These are phyloP conservation scores for Lactifluus rugatus DNA, from an alignment of 768 basidiomycete genomes.

Conservation along the genomic window DNA sequence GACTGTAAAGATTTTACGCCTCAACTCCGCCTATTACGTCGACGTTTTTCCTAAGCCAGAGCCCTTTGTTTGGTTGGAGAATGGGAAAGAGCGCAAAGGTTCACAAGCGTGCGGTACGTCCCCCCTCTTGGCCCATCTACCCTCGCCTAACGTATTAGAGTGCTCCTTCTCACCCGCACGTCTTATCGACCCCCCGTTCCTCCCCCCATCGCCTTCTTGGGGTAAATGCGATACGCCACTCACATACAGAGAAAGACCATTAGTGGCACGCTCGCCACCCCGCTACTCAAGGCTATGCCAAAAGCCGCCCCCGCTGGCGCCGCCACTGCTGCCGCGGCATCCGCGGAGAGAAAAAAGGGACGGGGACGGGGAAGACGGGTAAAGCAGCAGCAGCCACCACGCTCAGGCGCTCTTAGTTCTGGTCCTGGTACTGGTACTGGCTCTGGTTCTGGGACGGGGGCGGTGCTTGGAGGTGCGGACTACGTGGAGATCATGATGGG, in stretches of 20 bases:
- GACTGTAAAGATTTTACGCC: neutral
- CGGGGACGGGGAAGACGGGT: slow-evolving; percentile 23
- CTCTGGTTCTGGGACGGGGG: slow-evolving; percentile 22
- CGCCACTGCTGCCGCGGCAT: slow-evolving; percentile 13
- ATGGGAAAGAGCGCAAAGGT: slow-evolving; percentile 64
- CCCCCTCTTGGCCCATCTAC: neutral
- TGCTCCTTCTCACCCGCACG: no score
- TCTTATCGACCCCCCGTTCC: no score
- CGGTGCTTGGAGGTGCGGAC: slow-evolving; percentile 63
- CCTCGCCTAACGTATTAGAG: neutral
- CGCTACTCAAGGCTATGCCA: slow-evolving; percentile 17
- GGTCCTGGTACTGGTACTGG: slow-evolving; percentile 3
- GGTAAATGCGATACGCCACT: neutral
- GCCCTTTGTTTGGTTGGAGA: neutral
- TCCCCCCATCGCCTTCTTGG: no score
- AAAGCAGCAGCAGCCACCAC: slow-evolving; percentile 9
- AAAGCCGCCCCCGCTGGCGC: neutral
- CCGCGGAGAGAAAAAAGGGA: slow-evolving; percentile 36
- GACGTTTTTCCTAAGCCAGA: neutral
- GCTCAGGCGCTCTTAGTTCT: slow-evolving; percentile 10
- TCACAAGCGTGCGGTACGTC: slow-evolving; percentile 48
- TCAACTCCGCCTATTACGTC: neutral
- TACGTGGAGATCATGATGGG: slow-evolving; percentile 68
- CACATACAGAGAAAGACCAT: slow-evolving; percentile 23
- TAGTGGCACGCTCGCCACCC: slow-evolving; percentile 6